These are phyloP conservation scores for Nyssa sinensis DNA, from an alignment of 148 eudicot genomes.

Conservation along the genomic window DNA sequence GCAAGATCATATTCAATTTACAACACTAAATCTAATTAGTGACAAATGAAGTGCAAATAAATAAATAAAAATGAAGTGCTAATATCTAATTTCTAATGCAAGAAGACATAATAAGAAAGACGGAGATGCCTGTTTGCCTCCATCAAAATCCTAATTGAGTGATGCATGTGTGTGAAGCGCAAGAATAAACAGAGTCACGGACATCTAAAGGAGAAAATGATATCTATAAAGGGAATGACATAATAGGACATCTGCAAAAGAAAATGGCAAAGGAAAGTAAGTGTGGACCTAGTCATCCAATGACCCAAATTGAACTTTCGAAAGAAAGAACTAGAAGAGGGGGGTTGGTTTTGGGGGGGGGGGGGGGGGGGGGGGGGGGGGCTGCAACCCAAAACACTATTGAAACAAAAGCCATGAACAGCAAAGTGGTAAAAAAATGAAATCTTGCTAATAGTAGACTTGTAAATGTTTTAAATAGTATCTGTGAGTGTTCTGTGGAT, in stretches of 20 bases:
- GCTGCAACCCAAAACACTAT: too few species aligned
- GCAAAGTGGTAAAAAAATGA: too few species aligned
- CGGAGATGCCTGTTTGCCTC: slow-evolving; percentile 1
- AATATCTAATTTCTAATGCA: background rate
- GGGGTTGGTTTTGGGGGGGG: too few species aligned
- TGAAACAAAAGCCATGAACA: too few species aligned
- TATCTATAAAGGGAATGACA: background rate
- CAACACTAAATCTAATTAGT: background rate
- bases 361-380: too few species aligned
- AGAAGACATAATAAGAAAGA: background rate
- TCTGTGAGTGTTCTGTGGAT: too few species aligned
- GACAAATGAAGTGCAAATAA: slow-evolving; percentile 6
- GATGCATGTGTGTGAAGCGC: background rate
- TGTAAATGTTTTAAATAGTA: too few species aligned
- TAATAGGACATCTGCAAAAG: background rate
- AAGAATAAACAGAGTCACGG: background rate
- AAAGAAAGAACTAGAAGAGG: background rate
- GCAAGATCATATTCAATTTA: background rate
- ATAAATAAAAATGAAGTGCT: background rate
- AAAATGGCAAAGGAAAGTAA: background rate
- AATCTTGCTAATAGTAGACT: too few species aligned
- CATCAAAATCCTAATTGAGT: background rate
- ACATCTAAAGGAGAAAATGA: background rate
- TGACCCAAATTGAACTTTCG: background rate
- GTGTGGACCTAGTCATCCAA: background rate